phyloP scores from a whole-genome alignment of 2,329 filamentous ascomycete genomes.

The Calonectria montana region DNA sequence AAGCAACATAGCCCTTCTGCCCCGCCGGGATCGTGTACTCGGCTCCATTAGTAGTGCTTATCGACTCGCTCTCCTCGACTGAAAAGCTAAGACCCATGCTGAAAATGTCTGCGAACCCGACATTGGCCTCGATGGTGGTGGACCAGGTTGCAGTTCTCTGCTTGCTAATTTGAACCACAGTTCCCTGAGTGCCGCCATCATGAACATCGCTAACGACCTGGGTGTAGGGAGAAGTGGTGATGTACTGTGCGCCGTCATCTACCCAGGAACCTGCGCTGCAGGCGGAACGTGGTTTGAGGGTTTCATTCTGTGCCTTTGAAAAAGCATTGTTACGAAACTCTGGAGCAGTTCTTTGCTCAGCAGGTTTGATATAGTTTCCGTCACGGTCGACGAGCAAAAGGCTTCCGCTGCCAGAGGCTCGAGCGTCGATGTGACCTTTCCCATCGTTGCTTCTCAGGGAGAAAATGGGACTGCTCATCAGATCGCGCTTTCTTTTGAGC shows the following conservation, averaged over 20 bases:
- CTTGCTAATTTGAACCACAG: background rate
- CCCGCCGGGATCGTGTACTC: background rate
- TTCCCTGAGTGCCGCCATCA: background rate
- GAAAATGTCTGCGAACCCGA: background rate
- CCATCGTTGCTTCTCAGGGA: background rate
- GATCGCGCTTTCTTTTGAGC: background rate
- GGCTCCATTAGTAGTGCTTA: background rate
- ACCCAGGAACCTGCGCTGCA: background rate
- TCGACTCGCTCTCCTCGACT: background rate
- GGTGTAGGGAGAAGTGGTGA: background rate
- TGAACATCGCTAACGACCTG: background rate
- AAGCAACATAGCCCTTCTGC: background rate
- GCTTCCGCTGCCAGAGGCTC: background rate
- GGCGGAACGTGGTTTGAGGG: background rate
- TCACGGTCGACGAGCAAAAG: background rate
- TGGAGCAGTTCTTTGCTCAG: background rate
- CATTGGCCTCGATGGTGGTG: background rate
- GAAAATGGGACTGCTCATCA: slow-evolving; percentile 2
- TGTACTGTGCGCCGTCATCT: background rate
- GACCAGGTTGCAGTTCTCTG: background rate
- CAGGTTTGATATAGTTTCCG: background rate
- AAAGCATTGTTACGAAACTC: background rate
- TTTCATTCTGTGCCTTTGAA: background rate
- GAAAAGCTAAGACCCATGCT: slow-evolving; percentile 1
- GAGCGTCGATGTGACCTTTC: background rate